These are phyloP conservation scores for Hirsutella rhossiliensis DNA, from an alignment of 2,329 filamentous ascomycete genomes.

Conservation along the genomic window DNA sequence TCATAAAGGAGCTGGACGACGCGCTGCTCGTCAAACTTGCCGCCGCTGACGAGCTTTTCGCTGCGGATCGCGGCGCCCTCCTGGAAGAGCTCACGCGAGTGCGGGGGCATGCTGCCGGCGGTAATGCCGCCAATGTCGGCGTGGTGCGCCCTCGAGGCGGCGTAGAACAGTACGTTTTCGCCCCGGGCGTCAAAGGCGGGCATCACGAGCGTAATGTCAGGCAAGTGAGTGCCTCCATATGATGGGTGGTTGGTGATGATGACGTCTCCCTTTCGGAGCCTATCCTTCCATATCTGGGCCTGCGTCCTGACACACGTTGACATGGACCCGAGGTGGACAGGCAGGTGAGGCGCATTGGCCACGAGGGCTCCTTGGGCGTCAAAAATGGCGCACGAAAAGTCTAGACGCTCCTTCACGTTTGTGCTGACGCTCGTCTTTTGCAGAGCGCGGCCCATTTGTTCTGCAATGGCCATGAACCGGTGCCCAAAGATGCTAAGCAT, in stretches of 20 bases:
- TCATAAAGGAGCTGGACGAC: slow-evolving; percentile 60
- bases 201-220: slow-evolving; percentile 24
- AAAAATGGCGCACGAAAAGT: slow-evolving; percentile 73
- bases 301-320: slow-evolving; percentile 63
- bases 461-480: slow-evolving; percentile 74
- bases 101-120: slow-evolving; percentile 72
- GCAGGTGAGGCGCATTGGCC: slow-evolving; percentile 64
- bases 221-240: slow-evolving; percentile 25
- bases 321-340: slow-evolving; percentile 68
- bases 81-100: slow-evolving; percentile 52
- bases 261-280: slow-evolving; percentile 21
- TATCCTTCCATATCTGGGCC: slow-evolving; percentile 52
- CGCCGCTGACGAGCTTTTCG: slow-evolving; percentile 63
- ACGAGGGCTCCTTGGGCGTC: slow-evolving; percentile 62
- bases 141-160: slow-evolving; percentile 48
- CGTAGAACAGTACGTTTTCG: slow-evolving; percentile 32
- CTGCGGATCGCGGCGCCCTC: slow-evolving; percentile 54
- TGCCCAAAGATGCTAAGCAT: slow-evolving; percentile 68
- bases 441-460: slow-evolving; percentile 72
- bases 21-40: slow-evolving; percentile 65
- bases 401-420: slow-evolving; percentile 70
- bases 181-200: slow-evolving; percentile 17
- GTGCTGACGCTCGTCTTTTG: slow-evolving; percentile 69
- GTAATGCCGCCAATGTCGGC: slow-evolving; percentile 59
- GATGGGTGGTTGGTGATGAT: slow-evolving; percentile 22